Conservation (phyloP, 2,329 filamentous ascomycete species). For the Immersiporthe knoxdaviesiana region DNA sequence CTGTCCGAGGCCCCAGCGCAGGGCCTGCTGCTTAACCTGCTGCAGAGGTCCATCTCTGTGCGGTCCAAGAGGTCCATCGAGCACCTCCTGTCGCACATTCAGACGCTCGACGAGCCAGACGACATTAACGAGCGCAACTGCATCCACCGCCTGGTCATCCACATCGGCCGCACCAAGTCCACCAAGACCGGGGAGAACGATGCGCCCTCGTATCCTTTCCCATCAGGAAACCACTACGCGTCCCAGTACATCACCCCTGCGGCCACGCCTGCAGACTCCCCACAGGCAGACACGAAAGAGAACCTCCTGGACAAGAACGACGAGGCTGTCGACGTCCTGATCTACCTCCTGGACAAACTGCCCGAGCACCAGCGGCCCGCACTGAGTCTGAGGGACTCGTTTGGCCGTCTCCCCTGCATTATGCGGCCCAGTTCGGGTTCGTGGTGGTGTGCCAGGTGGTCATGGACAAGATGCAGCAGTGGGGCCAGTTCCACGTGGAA, state of each 20-base stretch:
- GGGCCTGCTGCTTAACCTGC: constrained; percentile 73
- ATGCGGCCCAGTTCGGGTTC: constrained; percentile 93
- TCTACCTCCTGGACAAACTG: constrained; percentile 68
- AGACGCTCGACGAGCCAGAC: constrained; percentile 79
- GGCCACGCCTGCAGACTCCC: constrained; percentile 65
- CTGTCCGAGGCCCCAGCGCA: constrained; percentile 61
- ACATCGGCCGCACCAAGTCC: constrained; percentile 78
- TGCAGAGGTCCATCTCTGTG: constrained; percentile 76
- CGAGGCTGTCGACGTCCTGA: constrained; percentile 71
- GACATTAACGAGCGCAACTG: constrained; percentile 95
- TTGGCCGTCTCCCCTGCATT: constrained; percentile 89
- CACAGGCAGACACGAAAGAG: constrained; percentile 60
- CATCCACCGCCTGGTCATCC: constrained; percentile 88
- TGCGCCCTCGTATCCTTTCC: constrained; percentile 54
- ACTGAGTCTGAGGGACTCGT: constrained; percentile 71
- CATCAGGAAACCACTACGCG: constrained; percentile 57
- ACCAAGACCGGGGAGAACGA: constrained; percentile 50
- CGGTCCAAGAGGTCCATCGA: constrained; percentile 71
- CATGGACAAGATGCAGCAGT: constrained; percentile 85
- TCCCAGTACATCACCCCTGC: constrained; percentile 81
- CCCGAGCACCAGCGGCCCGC: constrained; percentile 68
- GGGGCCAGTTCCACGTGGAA: constrained; percentile 82
- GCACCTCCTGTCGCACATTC: constrained; percentile 69
- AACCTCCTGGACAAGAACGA: constrained; percentile 70
- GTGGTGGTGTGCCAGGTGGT: constrained; percentile 87